Evolutionary conservation across 352 stramenopile genomes (phyloP).

Genomic region (Phytopythium mirpurense): DNA sequence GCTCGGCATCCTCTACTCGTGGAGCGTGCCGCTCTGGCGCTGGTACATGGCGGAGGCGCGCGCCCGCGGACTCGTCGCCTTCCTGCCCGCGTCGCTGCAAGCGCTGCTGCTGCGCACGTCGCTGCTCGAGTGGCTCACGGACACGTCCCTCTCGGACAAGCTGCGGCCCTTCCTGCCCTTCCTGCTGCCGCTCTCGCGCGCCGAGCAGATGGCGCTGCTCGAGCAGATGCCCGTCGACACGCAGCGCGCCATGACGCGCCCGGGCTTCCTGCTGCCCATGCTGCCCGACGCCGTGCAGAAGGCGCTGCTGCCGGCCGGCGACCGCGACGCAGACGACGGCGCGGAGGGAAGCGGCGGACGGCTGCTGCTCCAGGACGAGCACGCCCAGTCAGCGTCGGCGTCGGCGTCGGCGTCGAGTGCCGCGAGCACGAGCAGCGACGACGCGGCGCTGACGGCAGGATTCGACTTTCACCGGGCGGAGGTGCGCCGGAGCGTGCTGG

Average conservation of each 20-base stretch:
- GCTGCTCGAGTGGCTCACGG: slow-evolving; percentile 79
- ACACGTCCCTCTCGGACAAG: slow-evolving; percentile 66
- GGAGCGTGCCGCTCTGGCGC: slow-evolving; percentile 68
- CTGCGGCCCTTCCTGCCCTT: slow-evolving; percentile 72
- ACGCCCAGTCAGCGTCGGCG: not conserved
- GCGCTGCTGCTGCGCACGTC: slow-evolving; percentile 66
- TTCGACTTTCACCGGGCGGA: slow-evolving; percentile 65
- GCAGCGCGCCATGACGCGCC: slow-evolving; percentile 68
- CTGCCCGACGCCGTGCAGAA: slow-evolving; percentile 57
- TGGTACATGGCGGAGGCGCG: slow-evolving; percentile 69
- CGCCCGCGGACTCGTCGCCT: slow-evolving; percentile 48
- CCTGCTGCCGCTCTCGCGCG: slow-evolving; percentile 56
- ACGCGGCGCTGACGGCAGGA: slow-evolving; percentile 26
- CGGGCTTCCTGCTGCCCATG: slow-evolving; percentile 50
- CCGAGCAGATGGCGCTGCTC: slow-evolving; percentile 64
- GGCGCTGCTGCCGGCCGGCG: slow-evolving; percentile 33
- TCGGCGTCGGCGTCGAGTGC: not conserved
- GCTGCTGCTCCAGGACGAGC: slow-evolving; percentile 1
- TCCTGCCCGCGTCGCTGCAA: slow-evolving; percentile 54
- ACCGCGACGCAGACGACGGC: slow-evolving; percentile 9
- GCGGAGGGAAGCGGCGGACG: slow-evolving; percentile 1
- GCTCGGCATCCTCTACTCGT: slow-evolving; percentile 68
- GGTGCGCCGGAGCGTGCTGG: slow-evolving; percentile 18
- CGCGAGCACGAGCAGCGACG: not conserved
- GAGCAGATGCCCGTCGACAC: slow-evolving; percentile 62